These are phyloP conservation scores for Stagonosporopsis chrysanthemi DNA, from an alignment of 2,329 filamentous ascomycete genomes.

Conservation along the genomic window DNA sequence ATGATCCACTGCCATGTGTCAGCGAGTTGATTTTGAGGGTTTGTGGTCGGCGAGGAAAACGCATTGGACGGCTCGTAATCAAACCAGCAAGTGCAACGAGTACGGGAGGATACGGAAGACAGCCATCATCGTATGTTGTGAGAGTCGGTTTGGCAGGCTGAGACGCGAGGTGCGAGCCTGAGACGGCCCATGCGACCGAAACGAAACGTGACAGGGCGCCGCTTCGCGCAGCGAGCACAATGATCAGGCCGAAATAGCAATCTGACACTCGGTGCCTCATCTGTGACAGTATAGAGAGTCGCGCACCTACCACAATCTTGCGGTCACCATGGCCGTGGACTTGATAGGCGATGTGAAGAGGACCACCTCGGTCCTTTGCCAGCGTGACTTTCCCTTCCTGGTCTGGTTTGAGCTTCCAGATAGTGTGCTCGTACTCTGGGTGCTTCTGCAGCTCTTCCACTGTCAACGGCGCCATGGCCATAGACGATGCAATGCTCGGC, in stretches of 20 bases:
- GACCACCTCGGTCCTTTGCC: conserved; percentile 75
- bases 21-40: conserved; percentile 10
- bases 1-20: conserved; percentile 71
- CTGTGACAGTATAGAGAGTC: conserved; percentile 25
- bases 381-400: conserved; percentile 68
- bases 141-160: conserved; percentile 22
- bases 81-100: background rate
- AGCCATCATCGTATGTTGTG: background rate
- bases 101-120: conserved; percentile 3
- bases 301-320: conserved; percentile 72
- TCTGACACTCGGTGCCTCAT: conserved; percentile 25
- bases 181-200: conserved; percentile 49
- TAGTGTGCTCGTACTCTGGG: conserved; percentile 70
- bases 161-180: conserved; percentile 38
- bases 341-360: conserved; percentile 79
- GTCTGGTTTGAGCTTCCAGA: conserved; percentile 74
- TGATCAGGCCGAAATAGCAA: conserved; percentile 25
- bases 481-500: background rate
- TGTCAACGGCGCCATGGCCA: conserved; percentile 50
- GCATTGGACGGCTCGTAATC: background rate
- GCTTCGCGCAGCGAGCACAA: conserved; percentile 13
- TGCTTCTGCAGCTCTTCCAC: conserved; percentile 68
- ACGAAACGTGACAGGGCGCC: conserved; percentile 41
- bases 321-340: conserved; percentile 77
- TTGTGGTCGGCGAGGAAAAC: background rate